A percentile compares a stretch with the other conserved stretches of the same genome.
These are phyloP conservation scores for Cardamine occulta DNA, from an alignment of 345 rosid genomes.

Conservation along the genomic window DNA sequence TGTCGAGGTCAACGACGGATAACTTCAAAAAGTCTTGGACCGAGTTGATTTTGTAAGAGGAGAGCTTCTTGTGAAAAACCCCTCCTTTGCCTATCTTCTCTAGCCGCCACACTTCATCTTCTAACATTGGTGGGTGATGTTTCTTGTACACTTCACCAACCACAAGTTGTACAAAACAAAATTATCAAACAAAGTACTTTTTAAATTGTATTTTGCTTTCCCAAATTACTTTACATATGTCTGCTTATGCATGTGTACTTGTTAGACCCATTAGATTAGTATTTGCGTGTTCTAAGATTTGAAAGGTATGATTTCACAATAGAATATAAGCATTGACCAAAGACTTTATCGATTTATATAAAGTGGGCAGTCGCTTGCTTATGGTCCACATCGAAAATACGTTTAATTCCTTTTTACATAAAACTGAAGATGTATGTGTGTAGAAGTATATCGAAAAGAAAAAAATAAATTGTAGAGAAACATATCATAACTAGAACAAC, in stretches of 20 bases:
- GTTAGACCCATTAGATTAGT: constrained; percentile 18
- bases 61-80: constrained; percentile 77
- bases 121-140: constrained; percentile 79
- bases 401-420: not conserved
- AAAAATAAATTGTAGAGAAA: not conserved
- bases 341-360: constrained; percentile 25
- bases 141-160: constrained; percentile 81
- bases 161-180: constrained; percentile 16
- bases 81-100: constrained; percentile 91
- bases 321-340: constrained; percentile 30
- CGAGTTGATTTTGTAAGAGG: constrained; percentile 45
- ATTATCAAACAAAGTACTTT: not conserved
- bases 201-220: not conserved
- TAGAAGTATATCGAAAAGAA: no score
- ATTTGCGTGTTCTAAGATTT: constrained; percentile 8
- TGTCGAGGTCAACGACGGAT: constrained; percentile 54
- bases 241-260: constrained; percentile 7
- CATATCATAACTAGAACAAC: not conserved
- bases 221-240: not conserved
- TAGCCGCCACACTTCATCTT: constrained; percentile 89
- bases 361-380: constrained; percentile 25
- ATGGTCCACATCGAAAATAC: constrained; percentile 28
- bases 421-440: not conserved
- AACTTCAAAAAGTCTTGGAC: constrained; percentile 85
- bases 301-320: not conserved